Evolutionary conservation across 2,329 filamentous ascomycete species (phyloP), one percentile per base, ranked within the genome.

Genomic region (Sclerotinia borealis): DNA sequence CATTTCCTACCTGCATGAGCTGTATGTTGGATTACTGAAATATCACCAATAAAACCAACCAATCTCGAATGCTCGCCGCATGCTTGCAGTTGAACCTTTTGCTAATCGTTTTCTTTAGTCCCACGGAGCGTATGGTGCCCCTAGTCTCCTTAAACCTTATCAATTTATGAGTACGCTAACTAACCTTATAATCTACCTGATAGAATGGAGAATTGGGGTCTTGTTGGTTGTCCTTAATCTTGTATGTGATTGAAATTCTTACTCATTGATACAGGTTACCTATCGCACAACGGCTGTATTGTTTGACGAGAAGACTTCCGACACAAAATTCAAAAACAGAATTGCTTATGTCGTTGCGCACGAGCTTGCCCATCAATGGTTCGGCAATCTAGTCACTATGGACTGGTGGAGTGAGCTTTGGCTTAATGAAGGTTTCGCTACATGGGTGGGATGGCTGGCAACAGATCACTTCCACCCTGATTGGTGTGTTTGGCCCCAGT

Each of bases 301-400:
- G n/a, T 99, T 95, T 73, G 93, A 99, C 72, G 92, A 96, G 76
- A 87, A 92, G 75, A 90, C 89, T 55, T 97, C 93, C 0, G 93
- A 97, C 75, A 87, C 91, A 48, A 87, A 88, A 68, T 97, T 93
- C 79, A 93, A 92, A 77, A 97, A 96, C 76, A 85, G 93, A 43
- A 90, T 99, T 67, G 95, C 95, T 37, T 98, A 99, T 72, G 93
- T 98, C 63, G 93, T 98, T 58, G 93, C 95, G n/a, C 95, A 99
- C 77, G 95, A 99, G 77, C 83, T 99, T 66, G 95, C 93, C 63
- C 92, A 96, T 74, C 92, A 96, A 78, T 96, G 93, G 93, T 96
- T 96, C 71, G 92, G 92, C 43, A 96, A 96, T 75, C 83, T 96
- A 13, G 92, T 96, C 49, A 96, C 93, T 7, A 96, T 96, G 92